Evolutionary conservation across 441 rosid genomes (phyloP).

Genomic region (Mallotus japonicus): DNA sequence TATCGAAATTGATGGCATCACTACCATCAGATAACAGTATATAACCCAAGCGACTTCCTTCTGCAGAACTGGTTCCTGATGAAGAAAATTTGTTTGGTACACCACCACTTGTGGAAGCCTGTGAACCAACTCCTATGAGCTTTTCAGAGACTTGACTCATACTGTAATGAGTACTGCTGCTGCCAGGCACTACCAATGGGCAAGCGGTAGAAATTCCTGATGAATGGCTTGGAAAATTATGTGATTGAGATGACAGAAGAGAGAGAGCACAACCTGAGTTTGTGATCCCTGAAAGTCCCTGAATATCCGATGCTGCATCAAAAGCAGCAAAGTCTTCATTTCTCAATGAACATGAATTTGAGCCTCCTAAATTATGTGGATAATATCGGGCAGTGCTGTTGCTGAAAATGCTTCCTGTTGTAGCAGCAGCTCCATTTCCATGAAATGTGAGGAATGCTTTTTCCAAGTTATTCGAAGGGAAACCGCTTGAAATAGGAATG

Average conservation of each 20-base stretch:
- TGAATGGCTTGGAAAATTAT: slow-evolving; percentile 35
- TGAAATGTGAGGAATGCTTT: slow-evolving; percentile 29
- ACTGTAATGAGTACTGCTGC: slow-evolving; percentile 20
- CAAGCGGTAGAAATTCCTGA: slow-evolving; percentile 39
- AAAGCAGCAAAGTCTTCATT: slow-evolving; percentile 33
- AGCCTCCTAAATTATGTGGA: slow-evolving; percentile 31
- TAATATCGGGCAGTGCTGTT: slow-evolving; percentile 22
- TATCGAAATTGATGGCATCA: slow-evolving; percentile 30
- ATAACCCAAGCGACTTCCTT: slow-evolving; percentile 32
- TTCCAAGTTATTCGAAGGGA: slow-evolving; percentile 30
- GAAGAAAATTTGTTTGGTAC: slow-evolving; percentile 34
- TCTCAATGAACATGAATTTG: slow-evolving; percentile 31
- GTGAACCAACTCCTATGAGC: slow-evolving; percentile 28
- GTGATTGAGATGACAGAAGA: slow-evolving; percentile 73
- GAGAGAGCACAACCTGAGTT: slow-evolving; percentile 60
- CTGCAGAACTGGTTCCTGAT: slow-evolving; percentile 31
- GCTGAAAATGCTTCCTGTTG: slow-evolving; percentile 28
- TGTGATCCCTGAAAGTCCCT: slow-evolving; percentile 41
- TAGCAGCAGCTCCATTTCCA: slow-evolving; percentile 25
- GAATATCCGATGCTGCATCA: slow-evolving; percentile 38
- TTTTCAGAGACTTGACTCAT: slow-evolving; percentile 33
- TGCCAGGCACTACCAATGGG: slow-evolving; percentile 24
- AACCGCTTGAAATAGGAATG: slow-evolving; percentile 33
- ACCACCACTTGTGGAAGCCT: slow-evolving; percentile 22
- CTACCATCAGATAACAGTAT: slow-evolving; percentile 29